A percentile compares a stretch with the other conserved stretches of the same genome.
Conservation (phyloP, 352 stramenopile genomes). For the Elongisporangium anandrum region DNA sequence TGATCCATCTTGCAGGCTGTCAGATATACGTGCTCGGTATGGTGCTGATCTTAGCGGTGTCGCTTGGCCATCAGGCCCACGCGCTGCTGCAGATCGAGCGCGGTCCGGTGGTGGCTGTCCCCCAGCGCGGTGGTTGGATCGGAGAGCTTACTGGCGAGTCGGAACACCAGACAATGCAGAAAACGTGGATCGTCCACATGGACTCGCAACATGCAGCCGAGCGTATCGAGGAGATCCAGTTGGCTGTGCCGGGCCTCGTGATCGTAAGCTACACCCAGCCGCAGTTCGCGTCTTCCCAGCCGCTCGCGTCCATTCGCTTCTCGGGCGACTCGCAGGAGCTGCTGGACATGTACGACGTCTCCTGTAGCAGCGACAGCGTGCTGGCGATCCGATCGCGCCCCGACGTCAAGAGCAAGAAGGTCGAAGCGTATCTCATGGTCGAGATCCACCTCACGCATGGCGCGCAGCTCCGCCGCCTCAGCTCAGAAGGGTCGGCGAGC, state of each 20-base stretch:
- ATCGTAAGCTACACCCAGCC: neutral
- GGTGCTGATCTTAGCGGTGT: neutral
- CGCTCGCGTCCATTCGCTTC: conserved; percentile 6
- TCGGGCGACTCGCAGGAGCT: conserved; percentile 5
- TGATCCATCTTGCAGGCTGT: neutral
- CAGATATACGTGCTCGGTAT: neutral
- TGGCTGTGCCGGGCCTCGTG: neutral
- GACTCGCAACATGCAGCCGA: neutral
- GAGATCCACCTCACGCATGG: conserved; percentile 2
- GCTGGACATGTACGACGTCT: conserved; percentile 8
- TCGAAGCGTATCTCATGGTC: conserved; percentile 5
- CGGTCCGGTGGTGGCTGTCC: neutral
- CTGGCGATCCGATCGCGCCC: conserved; percentile 6
- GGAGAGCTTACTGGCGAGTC: neutral
- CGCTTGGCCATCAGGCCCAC: neutral
- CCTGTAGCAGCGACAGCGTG: neutral
- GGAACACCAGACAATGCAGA: neutral
- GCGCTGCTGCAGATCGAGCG: neutral
- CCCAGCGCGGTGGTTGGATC: neutral
- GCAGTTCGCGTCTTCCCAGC: neutral
- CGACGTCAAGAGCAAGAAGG: neutral
- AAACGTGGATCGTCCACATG: neutral
- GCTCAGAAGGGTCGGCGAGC: neutral
- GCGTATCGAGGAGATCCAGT: neutral
- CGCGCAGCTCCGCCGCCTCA: conserved; percentile 2